These are phyloP conservation scores for Geotrichum klebahnii DNA, from an alignment of 1,139 yeast genomes.

Conservation along the genomic window DNA sequence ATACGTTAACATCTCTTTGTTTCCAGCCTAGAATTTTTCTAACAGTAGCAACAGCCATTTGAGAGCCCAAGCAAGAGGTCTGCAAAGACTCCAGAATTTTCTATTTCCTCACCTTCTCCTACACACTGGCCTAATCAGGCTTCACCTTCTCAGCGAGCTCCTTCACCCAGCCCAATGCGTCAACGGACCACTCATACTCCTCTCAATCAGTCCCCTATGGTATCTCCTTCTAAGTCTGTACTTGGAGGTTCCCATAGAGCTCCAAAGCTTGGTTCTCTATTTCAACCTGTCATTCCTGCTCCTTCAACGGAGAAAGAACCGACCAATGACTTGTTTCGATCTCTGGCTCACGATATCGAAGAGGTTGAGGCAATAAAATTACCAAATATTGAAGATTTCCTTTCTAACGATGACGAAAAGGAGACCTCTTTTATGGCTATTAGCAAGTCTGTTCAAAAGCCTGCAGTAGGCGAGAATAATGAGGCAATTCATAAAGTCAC, in stretches of 20 bases:
- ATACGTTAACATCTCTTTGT: not conserved
- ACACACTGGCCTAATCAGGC: not conserved
- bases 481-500: not conserved
- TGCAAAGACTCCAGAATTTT: constrained; percentile 1
- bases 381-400: not conserved
- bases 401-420: not conserved
- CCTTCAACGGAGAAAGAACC: not conserved
- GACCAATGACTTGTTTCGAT: not conserved
- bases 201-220: constrained; percentile 4
- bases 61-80: constrained; percentile 5
- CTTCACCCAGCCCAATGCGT: constrained; percentile 9
- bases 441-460: constrained; percentile 8
- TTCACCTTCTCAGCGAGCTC: constrained; percentile 1
- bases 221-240: constrained; percentile 2
- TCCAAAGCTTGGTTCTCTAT: constrained; percentile 1
- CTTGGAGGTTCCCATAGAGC: not conserved
- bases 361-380: not conserved
- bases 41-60: no score
- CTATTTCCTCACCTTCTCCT: not conserved
- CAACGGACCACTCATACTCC: not conserved
- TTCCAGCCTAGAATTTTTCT: no score
- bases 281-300: constrained; percentile 2
- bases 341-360: not conserved
- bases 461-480: not conserved
- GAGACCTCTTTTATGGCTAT: constrained; percentile 16